A percentile compares a stretch with the other conserved stretches of the same genome.
phyloP scores from a whole-genome alignment of 78 protist genomes.

The Cavenderia fasciculata region DNA sequence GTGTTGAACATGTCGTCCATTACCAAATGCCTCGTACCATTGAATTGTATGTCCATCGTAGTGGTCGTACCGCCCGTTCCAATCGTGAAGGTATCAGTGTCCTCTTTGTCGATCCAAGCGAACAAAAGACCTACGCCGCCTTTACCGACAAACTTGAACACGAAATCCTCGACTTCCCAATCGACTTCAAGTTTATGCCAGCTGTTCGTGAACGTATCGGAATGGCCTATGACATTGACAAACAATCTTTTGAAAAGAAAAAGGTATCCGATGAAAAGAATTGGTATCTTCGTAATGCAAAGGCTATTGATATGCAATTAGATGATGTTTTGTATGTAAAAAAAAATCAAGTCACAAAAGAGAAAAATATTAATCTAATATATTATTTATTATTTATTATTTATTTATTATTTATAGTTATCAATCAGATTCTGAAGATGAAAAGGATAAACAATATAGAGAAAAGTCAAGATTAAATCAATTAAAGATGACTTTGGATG shows the following conservation, averaged over 20 bases:
- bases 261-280: slow-evolving; percentile 23
- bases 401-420: too few species aligned
- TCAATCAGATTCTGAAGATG: slow-evolving; percentile 16
- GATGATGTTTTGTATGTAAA: slow-evolving; percentile 52
- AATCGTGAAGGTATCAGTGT: slow-evolving; percentile 91
- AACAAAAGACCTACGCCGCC: slow-evolving; percentile 77
- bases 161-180: slow-evolving; percentile 58
- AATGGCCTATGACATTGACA: slow-evolving; percentile 50
- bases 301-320: slow-evolving; percentile 53
- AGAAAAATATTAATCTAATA: too few species aligned
- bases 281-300: slow-evolving; percentile 47
- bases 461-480: background rate
- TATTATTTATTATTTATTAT: too few species aligned
- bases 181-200: slow-evolving; percentile 56
- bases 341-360: too few species aligned
- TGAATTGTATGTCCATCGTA: slow-evolving; percentile 97
- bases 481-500: background rate
- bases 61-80: slow-evolving; percentile 98
- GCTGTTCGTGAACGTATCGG: slow-evolving; percentile 17
- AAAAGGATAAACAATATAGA: slow-evolving; percentile 6
- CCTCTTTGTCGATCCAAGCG: slow-evolving; percentile 91
- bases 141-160: slow-evolving; percentile 73
- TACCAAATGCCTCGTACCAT: slow-evolving; percentile 94
- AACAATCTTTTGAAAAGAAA: background rate
- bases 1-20: slow-evolving; percentile 96